Percentiles rank a stretch among this genome's conserved stretches.
phyloP scores from a whole-genome alignment of 108 stramenopile genomes.

The Nitzschia sp. region DNA sequence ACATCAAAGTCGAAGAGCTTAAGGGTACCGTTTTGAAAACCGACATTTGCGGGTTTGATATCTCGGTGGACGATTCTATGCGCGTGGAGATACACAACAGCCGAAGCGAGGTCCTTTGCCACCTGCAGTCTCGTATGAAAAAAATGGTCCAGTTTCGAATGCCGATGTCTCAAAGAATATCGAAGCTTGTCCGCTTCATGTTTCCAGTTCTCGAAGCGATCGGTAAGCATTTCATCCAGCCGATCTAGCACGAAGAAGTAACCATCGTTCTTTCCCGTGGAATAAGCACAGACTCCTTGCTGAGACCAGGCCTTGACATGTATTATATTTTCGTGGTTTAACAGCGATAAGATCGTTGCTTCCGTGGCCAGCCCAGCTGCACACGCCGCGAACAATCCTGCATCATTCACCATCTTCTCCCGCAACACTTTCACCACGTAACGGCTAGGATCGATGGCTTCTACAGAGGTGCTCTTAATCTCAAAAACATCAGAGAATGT shows the following conservation, averaged over 20 bases:
- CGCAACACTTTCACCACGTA: conserved; percentile 26
- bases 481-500: conserved; percentile 55
- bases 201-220: conserved; percentile 34
- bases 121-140: background rate
- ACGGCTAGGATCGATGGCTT: background rate
- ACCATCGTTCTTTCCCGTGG: conserved; percentile 26
- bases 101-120: conserved; percentile 3
- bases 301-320: background rate
- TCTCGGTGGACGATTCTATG: conserved; percentile 35
- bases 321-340: conserved; percentile 23
- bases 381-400: conserved; percentile 14
- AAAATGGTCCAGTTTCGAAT: background rate
- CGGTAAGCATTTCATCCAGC: conserved; percentile 41
- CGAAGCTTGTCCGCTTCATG: background rate
- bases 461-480: conserved; percentile 9
- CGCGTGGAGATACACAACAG: conserved; percentile 30
- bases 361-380: conserved; percentile 14
- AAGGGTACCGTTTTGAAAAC: conserved; percentile 22
- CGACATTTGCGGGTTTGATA: conserved; percentile 43
- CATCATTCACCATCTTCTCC: conserved; percentile 2
- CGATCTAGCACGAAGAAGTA: conserved; percentile 52
- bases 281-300: background rate
- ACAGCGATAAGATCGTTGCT: background rate
- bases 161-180: background rate
- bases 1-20: conserved; percentile 32